Base-by-base conservation (phyloP, 2,329 filamentous ascomycete genomes). In the Apiospora saccharicola region DNA sequence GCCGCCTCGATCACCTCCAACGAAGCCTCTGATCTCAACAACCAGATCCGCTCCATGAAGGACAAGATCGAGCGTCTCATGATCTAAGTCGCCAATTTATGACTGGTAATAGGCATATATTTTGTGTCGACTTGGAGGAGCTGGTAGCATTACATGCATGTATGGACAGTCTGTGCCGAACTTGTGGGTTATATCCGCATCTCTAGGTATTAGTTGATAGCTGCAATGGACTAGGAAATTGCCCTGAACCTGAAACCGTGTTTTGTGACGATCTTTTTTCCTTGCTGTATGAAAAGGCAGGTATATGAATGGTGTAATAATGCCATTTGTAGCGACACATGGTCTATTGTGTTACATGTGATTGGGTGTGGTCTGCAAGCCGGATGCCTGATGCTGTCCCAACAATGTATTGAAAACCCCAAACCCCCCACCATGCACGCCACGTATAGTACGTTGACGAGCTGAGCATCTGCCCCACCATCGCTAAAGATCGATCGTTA, bases 61-160 rank as follows among this genome's bases (percentile, higher is more conserved):
- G 94, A 97, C 85, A 97, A 98, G 91, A 94, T 98, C 71, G 96
- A 98, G 89, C 90, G 95, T 79, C 89, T 98, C 77, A 95, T 96
- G 87, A 98, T 98, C 86, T 98, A 92, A 90, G 46, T 68, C 67
- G 72, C 49, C 57, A 64, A 64, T 12, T 26, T 70, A n/a, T 49
- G 47, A 26, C 24, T 70, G 51, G 24, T 53, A 61, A 53, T 53
- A 43, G 37, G 68, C 47, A 70, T 34, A 49, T 34, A 49, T 44
- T 10, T 41, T 43, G 41, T 22, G 41, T n/a, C 24, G 69, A 61
- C 37, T 69, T 69, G 44, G 67, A 49, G 30, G 26, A 69, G 24
- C 7, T 49, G 67, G 57, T 34, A 10, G 7, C 37, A 41, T 41
- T 41, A 41, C 37, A 41, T 37, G 10, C 37, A 37, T 41, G 37